Evolutionary conservation across 768 basidiomycete species (phyloP), one percentile per base, ranked within the genome.

Genomic region (Grammothele lineata): DNA sequence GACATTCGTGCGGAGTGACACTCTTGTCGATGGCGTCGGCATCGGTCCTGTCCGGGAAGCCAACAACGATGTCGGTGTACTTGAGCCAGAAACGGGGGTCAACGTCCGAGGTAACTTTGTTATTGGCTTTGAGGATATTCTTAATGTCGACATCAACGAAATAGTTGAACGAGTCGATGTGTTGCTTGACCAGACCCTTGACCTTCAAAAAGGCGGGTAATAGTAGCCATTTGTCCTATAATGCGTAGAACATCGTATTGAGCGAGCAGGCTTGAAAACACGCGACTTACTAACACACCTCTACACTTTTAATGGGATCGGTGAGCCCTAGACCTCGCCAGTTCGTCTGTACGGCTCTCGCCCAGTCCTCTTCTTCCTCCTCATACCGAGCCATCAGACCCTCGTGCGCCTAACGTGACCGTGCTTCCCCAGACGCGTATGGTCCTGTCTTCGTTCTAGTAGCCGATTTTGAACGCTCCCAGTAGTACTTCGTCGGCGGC

Each of bases 91-190:
- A 96, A 23, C 86, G 81, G 8, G 94, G 96, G 67, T 97, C 93
- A 53, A 97, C 90, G 58, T 99, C 96, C 15, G 93, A 96, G 3
- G 90, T 93, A 60, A 95, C 85, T 63, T 92, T 91, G 70, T 83
- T 85, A 63, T 95, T 94, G 5, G 92, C 92, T 55, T 83, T 87
- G 49, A 98, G 83, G 59, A 99, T 96, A 57, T 93, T 95, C 66
- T 93, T 94, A 63, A 99, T 88, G 62, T 98, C 96, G 35, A 88
- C 85, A 58, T 97, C 90, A 62, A 97, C 92, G 62, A 99, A 98
- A 67, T 95, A 94, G 71, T 97, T 97, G 81, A 92, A 98, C 7
- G 92, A 96, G 66, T 97, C 96, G 57, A 97, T 89, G 63, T 99
- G 96, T 63, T 98, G 96, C 71, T 98, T 98, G 51, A 99, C 96